Conservation (phyloP, 768 basidiomycete genomes). For the Lactarius sanguifluus region DNA sequence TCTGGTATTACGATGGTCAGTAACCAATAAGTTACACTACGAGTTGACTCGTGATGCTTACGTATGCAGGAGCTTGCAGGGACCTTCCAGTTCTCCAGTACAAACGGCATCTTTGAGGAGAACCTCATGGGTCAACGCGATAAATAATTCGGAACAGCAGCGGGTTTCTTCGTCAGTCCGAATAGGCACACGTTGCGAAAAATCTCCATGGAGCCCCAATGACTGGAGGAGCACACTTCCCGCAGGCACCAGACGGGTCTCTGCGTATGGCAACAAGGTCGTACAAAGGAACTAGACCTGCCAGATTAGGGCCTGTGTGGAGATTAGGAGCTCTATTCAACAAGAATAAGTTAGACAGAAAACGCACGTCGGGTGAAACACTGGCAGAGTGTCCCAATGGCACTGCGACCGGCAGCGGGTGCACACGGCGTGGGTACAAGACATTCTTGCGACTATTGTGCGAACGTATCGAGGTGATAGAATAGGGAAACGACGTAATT, state of each 20-base stretch:
- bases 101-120: background rate
- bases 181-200: too few species aligned
- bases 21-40: too few species aligned
- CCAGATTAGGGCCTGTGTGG: background rate
- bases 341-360: background rate
- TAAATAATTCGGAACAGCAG: background rate
- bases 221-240: background rate
- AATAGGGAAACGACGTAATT: too few species aligned
- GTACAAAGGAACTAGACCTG: background rate
- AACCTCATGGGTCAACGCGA: background rate
- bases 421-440: background rate
- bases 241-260: background rate
- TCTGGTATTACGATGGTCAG: too few species aligned
- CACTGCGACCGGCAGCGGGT: too few species aligned
- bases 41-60: background rate
- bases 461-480: too few species aligned
- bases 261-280: background rate
- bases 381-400: background rate
- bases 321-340: background rate
- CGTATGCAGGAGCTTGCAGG: background rate
- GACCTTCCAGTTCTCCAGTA: background rate
- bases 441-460: too few species aligned
- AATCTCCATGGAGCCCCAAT: background rate
- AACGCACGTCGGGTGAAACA: background rate
- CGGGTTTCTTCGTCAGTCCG: background rate